Base-by-base conservation (phyloP, 768 basidiomycete species). In the Hypsizygus marmoreus region DNA sequence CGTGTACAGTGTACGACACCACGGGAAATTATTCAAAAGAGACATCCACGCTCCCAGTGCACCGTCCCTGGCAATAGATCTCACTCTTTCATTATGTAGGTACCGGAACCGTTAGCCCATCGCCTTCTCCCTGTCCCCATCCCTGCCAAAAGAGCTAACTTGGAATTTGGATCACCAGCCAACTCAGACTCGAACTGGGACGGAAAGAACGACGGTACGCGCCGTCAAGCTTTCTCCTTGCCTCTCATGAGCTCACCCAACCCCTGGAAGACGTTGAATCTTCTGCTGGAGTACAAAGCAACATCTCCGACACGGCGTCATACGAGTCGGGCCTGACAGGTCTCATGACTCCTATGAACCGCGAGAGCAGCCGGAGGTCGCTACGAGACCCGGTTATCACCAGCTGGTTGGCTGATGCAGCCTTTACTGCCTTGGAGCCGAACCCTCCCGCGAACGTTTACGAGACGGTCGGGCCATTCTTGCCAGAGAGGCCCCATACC, bases 111-210 rank as follows among this genome's bases (percentile, higher is more conserved):
- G 44, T 55, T 72, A 41, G 40, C 52, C 37, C 51, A 59, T 49
- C 54, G 47, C 26, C 39, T 66, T 25, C 53, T 53, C 40, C 62
- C 60, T 33, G 56, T 58, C 52, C 47, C 50, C 46, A 58, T 63
- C 37, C 64, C 64, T 53, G 33, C 53, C 39, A 45, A 48, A 42
- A 57, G 41, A 54, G 29, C 40, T 52, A 37, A 52, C 10, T 36
- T 55, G 54, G 52, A 62, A 28, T 59, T 62, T 29, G 41, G 47
- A 42, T 57, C 53, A 34, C 62, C 62, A 51, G 58, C 55, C 45
- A 58, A 56, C 23, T 75, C 74, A 22, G 74, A 73, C 51, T 73
- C 73, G 22, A 69, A 70, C 53, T 75, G 73, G 73, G 60, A 63
- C 24, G 72, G 71, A 3, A 72, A 73, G 58, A 69, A 61, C 40